Evolutionary conservation across 192 early-diverging fungal genomes (phyloP).

Genomic region (Gigaspora rosea): DNA sequence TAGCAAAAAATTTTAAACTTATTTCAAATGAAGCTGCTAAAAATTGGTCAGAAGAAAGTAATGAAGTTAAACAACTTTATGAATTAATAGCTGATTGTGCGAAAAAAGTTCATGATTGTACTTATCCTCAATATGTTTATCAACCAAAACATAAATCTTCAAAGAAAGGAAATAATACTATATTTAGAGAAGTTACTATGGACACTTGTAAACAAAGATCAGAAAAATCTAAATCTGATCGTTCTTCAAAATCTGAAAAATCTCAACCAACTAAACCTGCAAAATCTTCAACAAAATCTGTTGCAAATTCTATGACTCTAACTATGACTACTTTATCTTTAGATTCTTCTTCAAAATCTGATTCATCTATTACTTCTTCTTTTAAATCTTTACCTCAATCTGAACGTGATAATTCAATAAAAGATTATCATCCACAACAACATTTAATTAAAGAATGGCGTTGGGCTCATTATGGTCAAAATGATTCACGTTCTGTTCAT

Average conservation of each 20-base stretch:
- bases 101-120: slow-evolving; percentile 24
- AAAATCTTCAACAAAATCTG: not conserved
- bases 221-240: not conserved
- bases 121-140: slow-evolving; percentile 24
- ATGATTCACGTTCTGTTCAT: not conserved
- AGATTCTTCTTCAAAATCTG: not conserved
- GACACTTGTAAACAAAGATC: slow-evolving; percentile 15
- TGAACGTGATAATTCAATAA: not conserved
- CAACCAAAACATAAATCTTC: slow-evolving; percentile 18
- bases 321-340: not conserved
- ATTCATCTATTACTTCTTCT: not conserved
- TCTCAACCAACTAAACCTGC: not conserved
- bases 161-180: slow-evolving; percentile 15
- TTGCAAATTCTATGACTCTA: not conserved
- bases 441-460: slow-evolving; percentile 11
- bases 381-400: not conserved
- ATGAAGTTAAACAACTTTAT: slow-evolving; percentile 22
- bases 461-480: slow-evolving; percentile 8
- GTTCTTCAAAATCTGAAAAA: not conserved
- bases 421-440: not conserved
- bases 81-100: slow-evolving; percentile 24
- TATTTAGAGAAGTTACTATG: slow-evolving; percentile 12
- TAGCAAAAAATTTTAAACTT: slow-evolving; percentile 22
- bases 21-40: slow-evolving; percentile 16
- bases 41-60: slow-evolving; percentile 22